Conservation (phyloP, 2,329 filamentous ascomycete species). For the Penicillium sp. region DNA sequence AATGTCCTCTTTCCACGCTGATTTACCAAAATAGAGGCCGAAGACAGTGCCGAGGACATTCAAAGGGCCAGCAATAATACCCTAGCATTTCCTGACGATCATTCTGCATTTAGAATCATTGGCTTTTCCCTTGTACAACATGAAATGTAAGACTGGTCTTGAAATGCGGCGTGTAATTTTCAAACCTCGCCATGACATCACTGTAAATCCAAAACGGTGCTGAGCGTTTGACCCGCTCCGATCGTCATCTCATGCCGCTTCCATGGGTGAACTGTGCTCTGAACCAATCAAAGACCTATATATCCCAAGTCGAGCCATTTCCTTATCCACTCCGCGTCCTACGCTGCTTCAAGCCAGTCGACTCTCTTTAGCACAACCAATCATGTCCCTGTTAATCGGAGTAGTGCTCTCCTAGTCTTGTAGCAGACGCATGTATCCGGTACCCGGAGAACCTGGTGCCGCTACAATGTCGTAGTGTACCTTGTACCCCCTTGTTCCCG, state of each 20-base stretch:
- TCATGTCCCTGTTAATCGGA: conserved; percentile 3
- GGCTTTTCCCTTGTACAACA: not conserved
- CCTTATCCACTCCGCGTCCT: conserved; percentile 27
- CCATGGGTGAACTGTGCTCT: conserved; percentile 24
- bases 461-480: conserved; percentile 21
- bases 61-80: not conserved
- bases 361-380: conserved; percentile 12
- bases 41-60: no score
- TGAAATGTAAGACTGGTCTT: not conserved
- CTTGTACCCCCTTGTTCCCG: conserved; percentile 9
- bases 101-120: not conserved
- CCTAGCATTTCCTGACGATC: not conserved
- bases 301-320: conserved; percentile 3
- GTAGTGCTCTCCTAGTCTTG: not conserved
- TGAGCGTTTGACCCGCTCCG: conserved; percentile 29
- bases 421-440: conserved; percentile 7
- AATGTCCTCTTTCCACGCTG: no score
- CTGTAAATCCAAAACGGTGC: conserved; percentile 21
- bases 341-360: conserved; percentile 22
- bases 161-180: conserved; percentile 17
- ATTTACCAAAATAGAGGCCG: no score
- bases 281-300: conserved; percentile 20
- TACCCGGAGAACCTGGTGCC: conserved; percentile 13
- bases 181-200: conserved; percentile 31
- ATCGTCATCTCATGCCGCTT: conserved; percentile 33